These are phyloP conservation scores for Marasmius fiardii DNA, from an alignment of 1,284 basidiomycete species.

Conservation along the genomic window DNA sequence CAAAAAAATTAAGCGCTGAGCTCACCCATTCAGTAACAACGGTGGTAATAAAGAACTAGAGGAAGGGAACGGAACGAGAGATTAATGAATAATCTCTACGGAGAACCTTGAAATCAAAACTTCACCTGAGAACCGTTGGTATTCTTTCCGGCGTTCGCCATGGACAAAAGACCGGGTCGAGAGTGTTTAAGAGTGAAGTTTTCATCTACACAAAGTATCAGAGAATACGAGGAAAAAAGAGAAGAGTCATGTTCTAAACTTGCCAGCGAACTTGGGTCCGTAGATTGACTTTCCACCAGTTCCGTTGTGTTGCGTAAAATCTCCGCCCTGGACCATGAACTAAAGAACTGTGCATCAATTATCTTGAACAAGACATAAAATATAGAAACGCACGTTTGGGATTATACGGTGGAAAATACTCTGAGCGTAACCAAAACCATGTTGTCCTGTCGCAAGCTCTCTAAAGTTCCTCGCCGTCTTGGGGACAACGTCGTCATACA, in stretches of 20 bases:
- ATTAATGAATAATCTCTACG: background rate
- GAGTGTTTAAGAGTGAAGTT: constrained; percentile 81
- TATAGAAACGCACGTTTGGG: constrained; percentile 33
- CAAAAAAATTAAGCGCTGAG: background rate
- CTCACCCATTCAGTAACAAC: constrained; percentile 48
- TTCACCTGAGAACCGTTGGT: constrained; percentile 49
- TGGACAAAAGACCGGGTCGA: constrained; percentile 82
- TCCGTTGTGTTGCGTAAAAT: constrained; percentile 73
- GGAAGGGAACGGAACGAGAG: background rate
- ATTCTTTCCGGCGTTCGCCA: constrained; percentile 83
- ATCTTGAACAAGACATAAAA: too few relatives aligned
- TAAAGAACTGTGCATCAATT: constrained; percentile 2
- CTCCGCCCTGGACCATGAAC: constrained; percentile 64
- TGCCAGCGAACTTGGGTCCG: constrained; percentile 76
- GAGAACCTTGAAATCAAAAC: background rate
- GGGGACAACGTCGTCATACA: constrained; percentile 71
- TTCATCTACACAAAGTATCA: constrained; percentile 56
- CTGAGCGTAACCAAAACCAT: constrained; percentile 63
- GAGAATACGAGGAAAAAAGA: background rate
- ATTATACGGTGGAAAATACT: constrained; percentile 78
- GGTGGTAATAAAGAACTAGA: constrained; percentile 77
- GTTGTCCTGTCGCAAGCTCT: constrained; percentile 79
- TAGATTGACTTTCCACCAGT: constrained; percentile 94
- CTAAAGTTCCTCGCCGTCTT: constrained; percentile 88
- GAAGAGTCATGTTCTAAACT: background rate